Conservation (phyloP, 2,329 filamentous ascomycete species). For the Colletotrichum australisinense region DNA sequence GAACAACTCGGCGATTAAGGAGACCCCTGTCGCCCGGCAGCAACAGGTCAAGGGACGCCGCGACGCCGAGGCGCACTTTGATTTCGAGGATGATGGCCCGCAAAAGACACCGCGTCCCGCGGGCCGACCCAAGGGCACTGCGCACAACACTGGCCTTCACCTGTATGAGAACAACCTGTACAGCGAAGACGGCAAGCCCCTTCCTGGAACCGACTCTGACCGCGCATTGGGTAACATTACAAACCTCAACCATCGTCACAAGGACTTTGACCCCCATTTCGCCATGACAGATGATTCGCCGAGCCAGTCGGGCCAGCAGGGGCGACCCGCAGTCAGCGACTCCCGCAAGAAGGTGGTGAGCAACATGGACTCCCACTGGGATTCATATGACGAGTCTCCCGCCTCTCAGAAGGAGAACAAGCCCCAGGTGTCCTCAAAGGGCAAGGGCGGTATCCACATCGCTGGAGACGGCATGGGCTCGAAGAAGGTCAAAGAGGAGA, state of each 20-base stretch:
- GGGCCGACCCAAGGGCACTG: conserved; percentile 63
- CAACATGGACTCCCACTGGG: conserved; percentile 77
- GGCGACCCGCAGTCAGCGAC: conserved; percentile 59
- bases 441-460: conserved; percentile 51
- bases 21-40: conserved; percentile 67
- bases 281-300: conserved; percentile 77
- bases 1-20: conserved; percentile 59
- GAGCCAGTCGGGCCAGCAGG: conserved; percentile 52
- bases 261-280: conserved; percentile 85
- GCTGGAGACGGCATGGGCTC: conserved; percentile 76
- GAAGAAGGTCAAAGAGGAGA: conserved; percentile 53
- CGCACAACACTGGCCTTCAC: conserved; percentile 74
- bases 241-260: conserved; percentile 78
- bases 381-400: conserved; percentile 65
- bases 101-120: conserved; percentile 59
- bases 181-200: conserved; percentile 62
- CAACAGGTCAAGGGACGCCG: conserved; percentile 76
- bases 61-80: conserved; percentile 85
- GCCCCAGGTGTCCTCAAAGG: conserved; percentile 35
- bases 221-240: conserved; percentile 73
- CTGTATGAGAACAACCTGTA: conserved; percentile 85
- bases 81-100: conserved; percentile 81
- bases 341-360: conserved; percentile 77
- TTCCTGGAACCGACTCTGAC: conserved; percentile 46
- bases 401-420: conserved; percentile 63